phyloP scores from a whole-genome alignment of 83 land plant genomes.

The Thuja plicata region DNA sequence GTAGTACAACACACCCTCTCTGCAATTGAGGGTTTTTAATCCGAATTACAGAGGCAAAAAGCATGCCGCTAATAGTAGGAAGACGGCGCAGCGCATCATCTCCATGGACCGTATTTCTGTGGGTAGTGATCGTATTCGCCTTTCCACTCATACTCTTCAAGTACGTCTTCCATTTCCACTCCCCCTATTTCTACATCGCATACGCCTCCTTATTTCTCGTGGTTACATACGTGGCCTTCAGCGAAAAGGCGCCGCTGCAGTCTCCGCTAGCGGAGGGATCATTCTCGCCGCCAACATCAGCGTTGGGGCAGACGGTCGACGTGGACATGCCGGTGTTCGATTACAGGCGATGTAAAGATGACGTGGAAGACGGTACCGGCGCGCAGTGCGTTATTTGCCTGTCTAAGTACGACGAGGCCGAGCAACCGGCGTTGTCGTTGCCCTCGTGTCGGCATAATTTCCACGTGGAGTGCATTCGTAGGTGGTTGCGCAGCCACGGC shows the following conservation, averaged over 20 bases:
- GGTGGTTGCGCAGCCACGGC: not conserved
- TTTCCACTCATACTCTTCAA: not conserved
- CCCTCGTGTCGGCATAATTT: not conserved
- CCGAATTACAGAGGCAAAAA: too few species aligned
- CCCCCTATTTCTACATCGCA: not conserved
- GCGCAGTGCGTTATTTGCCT: not conserved
- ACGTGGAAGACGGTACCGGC: not conserved
- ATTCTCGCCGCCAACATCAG: too few species aligned
- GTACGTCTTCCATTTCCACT: not conserved
- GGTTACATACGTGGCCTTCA: not conserved
- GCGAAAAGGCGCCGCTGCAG: not conserved
- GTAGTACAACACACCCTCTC: too few species aligned
- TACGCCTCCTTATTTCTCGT: not conserved
- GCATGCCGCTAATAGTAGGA: not conserved
- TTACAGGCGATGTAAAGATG: not conserved
- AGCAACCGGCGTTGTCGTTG: not conserved
- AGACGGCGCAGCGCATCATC: not conserved
- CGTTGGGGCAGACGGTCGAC: too few species aligned
- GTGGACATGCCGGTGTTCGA: not conserved
- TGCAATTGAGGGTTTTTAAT: too few species aligned
- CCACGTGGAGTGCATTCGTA: not conserved
- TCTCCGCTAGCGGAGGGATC: not conserved
- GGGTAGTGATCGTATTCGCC: not conserved
- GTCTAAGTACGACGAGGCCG: not conserved
- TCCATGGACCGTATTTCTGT: not conserved